These are phyloP conservation scores for Akebia trifoliata DNA, from an alignment of 164 flowering plant genomes.

Conservation along the genomic window DNA sequence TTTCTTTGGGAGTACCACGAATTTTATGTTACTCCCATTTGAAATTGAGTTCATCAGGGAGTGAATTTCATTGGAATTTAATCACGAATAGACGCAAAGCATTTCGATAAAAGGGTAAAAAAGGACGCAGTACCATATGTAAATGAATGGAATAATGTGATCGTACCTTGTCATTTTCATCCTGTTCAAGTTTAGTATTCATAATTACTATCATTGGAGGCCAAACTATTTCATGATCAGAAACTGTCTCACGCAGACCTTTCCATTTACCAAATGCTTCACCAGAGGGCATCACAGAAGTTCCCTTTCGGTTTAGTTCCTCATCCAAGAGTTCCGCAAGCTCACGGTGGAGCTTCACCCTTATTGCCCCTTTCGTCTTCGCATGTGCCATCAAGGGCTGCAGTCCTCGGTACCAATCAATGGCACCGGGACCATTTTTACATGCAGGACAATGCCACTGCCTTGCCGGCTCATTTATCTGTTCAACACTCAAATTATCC, in stretches of 20 bases:
- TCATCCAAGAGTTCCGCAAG: constrained; percentile 75
- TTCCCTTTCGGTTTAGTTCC: constrained; percentile 60
- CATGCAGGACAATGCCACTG: constrained; percentile 99
- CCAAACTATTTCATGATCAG: constrained; percentile 81
- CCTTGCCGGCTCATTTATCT: constrained; percentile 60
- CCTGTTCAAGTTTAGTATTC: constrained; percentile 71
- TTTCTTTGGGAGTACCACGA: neutral
- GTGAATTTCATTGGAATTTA: neutral
- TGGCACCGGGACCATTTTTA: constrained; percentile 85
- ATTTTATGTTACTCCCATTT: neutral
- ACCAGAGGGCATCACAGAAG: constrained; percentile 63
- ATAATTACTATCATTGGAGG: constrained; percentile 89
- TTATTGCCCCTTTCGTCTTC: constrained; percentile 63
- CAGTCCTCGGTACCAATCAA: constrained; percentile 84
- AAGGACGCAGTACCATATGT: neutral
- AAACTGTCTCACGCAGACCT: constrained; percentile 40
- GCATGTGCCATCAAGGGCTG: constrained; percentile 86
- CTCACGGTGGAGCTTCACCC: constrained; percentile 71
- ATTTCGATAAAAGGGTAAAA: neutral
- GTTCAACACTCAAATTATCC: constrained; percentile 45
- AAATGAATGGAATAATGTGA: constrained; percentile 7
- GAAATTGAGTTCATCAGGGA: neutral
- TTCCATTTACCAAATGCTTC: constrained; percentile 74
- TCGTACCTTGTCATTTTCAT: constrained; percentile 88
- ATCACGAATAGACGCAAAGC: neutral